Percentiles rank a stretch among this genome's conserved stretches.
These are phyloP conservation scores for Phascolomyces articulosus DNA, from an alignment of 371 early-diverging fungal genomes.

Conservation along the genomic window DNA sequence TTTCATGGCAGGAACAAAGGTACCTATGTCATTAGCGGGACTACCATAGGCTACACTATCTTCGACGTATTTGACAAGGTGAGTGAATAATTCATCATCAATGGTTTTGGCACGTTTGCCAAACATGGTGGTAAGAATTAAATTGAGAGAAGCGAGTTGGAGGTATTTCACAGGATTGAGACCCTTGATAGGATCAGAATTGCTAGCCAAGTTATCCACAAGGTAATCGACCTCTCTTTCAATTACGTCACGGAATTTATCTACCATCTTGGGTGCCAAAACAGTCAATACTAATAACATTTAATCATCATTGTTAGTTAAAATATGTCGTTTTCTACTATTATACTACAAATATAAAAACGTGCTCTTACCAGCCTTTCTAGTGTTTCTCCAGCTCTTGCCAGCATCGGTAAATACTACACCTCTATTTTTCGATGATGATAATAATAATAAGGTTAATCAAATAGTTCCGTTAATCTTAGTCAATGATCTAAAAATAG, in stretches of 20 bases:
- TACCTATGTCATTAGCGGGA: constrained; percentile 13
- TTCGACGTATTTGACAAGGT: constrained; percentile 9
- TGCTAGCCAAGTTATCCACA: constrained; percentile 1
- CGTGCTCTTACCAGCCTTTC: constrained; percentile 16
- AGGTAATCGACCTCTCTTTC: constrained; percentile 15
- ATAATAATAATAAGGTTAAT: no score
- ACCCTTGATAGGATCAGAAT: not conserved
- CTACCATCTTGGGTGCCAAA: constrained; percentile 17
- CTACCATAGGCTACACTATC: constrained; percentile 1
- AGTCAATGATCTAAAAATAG: no score
- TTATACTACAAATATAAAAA: no score
- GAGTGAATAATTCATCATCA: constrained; percentile 15
- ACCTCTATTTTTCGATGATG: constrained; percentile 21
- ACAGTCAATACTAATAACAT: constrained; percentile 8
- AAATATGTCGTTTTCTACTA: no score
- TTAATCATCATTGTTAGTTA: no score
- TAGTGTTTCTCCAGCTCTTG: constrained; percentile 18
- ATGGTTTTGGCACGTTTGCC: constrained; percentile 12
- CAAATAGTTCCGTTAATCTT: no score
- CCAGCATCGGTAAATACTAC: constrained; percentile 9
- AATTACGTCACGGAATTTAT: not conserved
- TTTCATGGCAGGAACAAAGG: constrained; percentile 17
- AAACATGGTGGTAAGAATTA: constrained; percentile 12
- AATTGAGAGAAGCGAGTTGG: constrained; percentile 13
- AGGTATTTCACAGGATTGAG: constrained; percentile 5